Evolutionary conservation across 441 rosid species (phyloP).

Genomic region (Cnidoscolus chayamansa): DNA sequence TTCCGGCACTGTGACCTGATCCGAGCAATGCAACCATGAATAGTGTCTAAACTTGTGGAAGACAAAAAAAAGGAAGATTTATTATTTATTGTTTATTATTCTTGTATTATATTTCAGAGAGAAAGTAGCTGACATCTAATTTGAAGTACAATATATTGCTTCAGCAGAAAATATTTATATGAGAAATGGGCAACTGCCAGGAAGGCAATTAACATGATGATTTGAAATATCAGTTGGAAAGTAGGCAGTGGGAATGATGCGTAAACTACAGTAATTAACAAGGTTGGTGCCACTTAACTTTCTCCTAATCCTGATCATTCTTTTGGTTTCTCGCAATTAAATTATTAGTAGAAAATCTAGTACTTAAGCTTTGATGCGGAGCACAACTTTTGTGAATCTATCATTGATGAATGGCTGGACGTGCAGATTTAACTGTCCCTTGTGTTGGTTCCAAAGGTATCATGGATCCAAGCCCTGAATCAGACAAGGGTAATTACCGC

Average conservation of each 20-base stretch:
- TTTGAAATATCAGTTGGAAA: conserved; percentile 45
- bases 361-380: conserved; percentile 47
- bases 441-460: conserved; percentile 38
- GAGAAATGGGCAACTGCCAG: conserved; percentile 32
- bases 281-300: conserved; percentile 68
- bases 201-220: conserved; percentile 60
- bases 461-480: conserved; percentile 52
- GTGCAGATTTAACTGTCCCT: conserved; percentile 40
- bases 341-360: conserved; percentile 37
- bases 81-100: neutral
- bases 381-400: conserved; percentile 19
- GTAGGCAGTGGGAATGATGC: conserved; percentile 46
- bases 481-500: conserved; percentile 38
- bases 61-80: neutral
- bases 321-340: conserved; percentile 51
- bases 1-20: neutral
- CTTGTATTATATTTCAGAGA: neutral
- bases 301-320: conserved; percentile 83
- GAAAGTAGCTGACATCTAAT: neutral
- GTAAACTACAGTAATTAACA: conserved; percentile 24
- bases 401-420: conserved; percentile 50
- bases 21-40: neutral
- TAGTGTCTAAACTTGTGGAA: neutral
- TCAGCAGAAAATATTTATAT: conserved; percentile 24
- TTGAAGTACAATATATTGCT: neutral